Evolutionary conservation across 805 yeast genomes (phyloP), one percentile per base, ranked within the genome.

Genomic region (Peterozyma xylosa): DNA sequence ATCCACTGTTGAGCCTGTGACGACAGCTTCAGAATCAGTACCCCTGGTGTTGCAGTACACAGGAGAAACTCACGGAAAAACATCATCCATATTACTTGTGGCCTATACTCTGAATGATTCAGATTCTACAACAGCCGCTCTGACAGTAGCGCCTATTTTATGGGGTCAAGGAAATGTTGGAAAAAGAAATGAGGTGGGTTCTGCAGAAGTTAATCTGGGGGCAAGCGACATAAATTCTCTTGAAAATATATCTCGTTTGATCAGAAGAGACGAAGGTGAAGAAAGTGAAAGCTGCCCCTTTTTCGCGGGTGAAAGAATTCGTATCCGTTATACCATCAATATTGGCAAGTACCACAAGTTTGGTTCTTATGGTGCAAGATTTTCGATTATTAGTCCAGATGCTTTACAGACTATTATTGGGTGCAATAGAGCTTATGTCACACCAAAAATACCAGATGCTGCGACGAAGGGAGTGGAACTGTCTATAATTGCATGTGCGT

Each of bases 371-470:
- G 55, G 62, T 3, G 66, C 69, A 9, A 47, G 55, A 34, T 66
- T 76, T 48, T 55, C 71, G 2, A 58, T 76, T 9, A 57, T 75
- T 15, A 58, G 66, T 17, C 69, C 74, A 39, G 66, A 64, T 42
- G 56, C 52, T 2, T 48, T 54, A 7, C 64, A 69, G 15, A 42
- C 53, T 2, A 46, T 66, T 3, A 52, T 80, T 10, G 78, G 76
- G 2, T 82, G 86, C 48, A 58, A 70, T 16, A 52, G 58, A 14
- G 58, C 73, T 5, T 67, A 67, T 48, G 69, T 75, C 6, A 75
- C 84, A 1, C 81, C 83, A 0, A 67, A 58, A 7, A 58, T 75
- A 14, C 58, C 66, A 4, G 42, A 49, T 9, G 50, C 65, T n/a
- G 58, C 76, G 5, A 55, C 69, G 21, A 53, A 56, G 5, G 70